Evolutionary conservation across 1,284 basidiomycete genomes (phyloP).

Genomic region (Ustilago curta): DNA sequence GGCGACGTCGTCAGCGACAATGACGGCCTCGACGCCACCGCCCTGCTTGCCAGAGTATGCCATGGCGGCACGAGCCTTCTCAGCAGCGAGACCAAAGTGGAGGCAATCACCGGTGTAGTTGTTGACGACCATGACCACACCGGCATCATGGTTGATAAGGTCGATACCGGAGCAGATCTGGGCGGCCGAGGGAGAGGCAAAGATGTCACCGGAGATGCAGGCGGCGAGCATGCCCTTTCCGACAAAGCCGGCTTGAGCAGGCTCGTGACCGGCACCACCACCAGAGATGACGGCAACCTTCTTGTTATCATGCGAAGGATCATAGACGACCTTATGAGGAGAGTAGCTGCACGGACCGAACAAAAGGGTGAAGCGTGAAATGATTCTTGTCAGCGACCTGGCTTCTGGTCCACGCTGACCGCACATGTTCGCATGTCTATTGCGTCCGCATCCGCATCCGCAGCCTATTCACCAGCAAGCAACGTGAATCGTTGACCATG

Average conservation of each 20-base stretch:
- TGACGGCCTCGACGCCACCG: slow-evolving; percentile 71
- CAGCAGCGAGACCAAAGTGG: slow-evolving; percentile 71
- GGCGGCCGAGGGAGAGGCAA: slow-evolving; percentile 72
- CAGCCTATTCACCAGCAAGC: too few species aligned
- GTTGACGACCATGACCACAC: slow-evolving; percentile 69
- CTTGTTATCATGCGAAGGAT: slow-evolving; percentile 65
- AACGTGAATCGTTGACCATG: too few species aligned
- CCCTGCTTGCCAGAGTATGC: slow-evolving; percentile 63
- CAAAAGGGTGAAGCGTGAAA: not conserved
- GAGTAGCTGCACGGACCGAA: slow-evolving; percentile 45
- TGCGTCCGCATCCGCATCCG: too few species aligned
- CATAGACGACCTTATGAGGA: slow-evolving; percentile 67
- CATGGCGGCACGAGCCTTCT: slow-evolving; percentile 66
- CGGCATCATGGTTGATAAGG: slow-evolving; percentile 71
- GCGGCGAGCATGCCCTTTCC: slow-evolving; percentile 71
- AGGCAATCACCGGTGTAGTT: slow-evolving; percentile 72
- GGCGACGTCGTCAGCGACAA: slow-evolving; percentile 72
- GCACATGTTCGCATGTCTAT: too few species aligned
- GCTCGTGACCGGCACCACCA: slow-evolving; percentile 72
- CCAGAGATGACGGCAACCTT: slow-evolving; percentile 72
- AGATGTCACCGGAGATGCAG: slow-evolving; percentile 72
- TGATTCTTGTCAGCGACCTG: not conserved
- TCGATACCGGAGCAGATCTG: slow-evolving; percentile 72
- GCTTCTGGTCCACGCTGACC: not conserved
- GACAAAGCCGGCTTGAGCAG: slow-evolving; percentile 69